Evolutionary conservation across 352 stramenopile species (phyloP).

Genomic region (Pythium insidiosum): DNA sequence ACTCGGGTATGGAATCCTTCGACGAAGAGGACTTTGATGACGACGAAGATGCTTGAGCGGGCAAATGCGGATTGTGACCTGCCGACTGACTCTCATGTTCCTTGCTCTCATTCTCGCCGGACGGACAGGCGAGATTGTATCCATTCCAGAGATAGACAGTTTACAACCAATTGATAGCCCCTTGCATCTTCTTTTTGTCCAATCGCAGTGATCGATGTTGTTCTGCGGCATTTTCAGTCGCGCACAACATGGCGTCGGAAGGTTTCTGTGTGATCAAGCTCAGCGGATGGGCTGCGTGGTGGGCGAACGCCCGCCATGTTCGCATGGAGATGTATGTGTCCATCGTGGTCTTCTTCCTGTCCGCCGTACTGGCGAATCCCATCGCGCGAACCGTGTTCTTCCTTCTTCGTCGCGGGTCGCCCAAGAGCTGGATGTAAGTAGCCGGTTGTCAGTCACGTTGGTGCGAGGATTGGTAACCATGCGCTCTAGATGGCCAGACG

Average conservation of each 20-base stretch:
- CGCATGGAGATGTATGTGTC: constrained; percentile 55
- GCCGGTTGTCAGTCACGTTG: not conserved
- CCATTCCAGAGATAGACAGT: too few species aligned
- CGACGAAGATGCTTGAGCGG: too few species aligned
- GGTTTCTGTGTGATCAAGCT: constrained; percentile 42
- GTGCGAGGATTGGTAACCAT: too few species aligned
- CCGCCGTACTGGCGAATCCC: constrained; percentile 52
- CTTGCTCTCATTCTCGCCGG: too few species aligned
- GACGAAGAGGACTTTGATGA: constrained; percentile 44
- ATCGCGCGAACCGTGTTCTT: constrained; percentile 69
- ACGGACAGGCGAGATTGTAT: too few species aligned
- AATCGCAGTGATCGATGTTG: too few species aligned
- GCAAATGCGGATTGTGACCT: too few species aligned
- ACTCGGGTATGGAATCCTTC: constrained; percentile 35
- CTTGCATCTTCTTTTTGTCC: not conserved
- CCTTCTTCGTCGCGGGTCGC: constrained; percentile 41
- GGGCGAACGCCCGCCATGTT: constrained; percentile 35
- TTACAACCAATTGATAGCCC: constrained; percentile 12
- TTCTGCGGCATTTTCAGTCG: too few species aligned
- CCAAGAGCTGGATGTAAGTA: constrained; percentile 47
- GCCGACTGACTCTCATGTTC: too few species aligned
- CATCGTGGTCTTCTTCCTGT: constrained; percentile 74
- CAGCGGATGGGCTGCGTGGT: constrained; percentile 49
- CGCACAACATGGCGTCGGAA: constrained; percentile 13
- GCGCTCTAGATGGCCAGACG: constrained; percentile 60